Percentiles rank a stretch among this genome's conserved stretches.
These are phyloP conservation scores for Colletotrichum lini DNA, from an alignment of 2,329 filamentous ascomycete species.

Conservation along the genomic window DNA sequence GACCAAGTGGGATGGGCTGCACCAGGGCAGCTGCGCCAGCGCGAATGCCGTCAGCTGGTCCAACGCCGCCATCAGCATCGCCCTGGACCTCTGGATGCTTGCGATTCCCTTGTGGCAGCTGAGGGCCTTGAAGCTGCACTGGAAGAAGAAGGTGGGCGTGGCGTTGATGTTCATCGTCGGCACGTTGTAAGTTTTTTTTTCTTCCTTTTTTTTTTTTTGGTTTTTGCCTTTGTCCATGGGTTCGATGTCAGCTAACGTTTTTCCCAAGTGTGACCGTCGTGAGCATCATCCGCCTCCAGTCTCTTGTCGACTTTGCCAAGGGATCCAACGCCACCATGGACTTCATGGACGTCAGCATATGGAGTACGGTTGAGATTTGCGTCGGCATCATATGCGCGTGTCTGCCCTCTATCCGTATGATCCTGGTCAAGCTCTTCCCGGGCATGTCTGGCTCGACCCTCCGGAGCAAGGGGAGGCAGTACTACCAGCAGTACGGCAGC, in stretches of 20 bases:
- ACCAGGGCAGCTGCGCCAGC: conserved; percentile 60
- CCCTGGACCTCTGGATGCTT: conserved; percentile 63
- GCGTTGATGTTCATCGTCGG: conserved; percentile 62
- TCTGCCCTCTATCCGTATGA: conserved; percentile 50
- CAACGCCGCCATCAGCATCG: conserved; percentile 63
- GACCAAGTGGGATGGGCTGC: conserved; percentile 64
- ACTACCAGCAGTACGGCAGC: conserved; percentile 41
- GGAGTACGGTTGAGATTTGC: conserved; percentile 55
- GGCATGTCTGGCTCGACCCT: conserved; percentile 37
- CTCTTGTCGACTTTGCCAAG: conserved; percentile 46
- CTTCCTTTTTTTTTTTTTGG: neutral
- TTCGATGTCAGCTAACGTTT: conserved; percentile 7
- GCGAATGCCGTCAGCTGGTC: conserved; percentile 62
- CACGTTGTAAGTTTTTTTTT: conserved; percentile 49
- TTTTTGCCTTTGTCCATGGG: neutral
- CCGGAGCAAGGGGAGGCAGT: conserved; percentile 37
- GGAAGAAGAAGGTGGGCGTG: conserved; percentile 61
- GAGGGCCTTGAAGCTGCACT: conserved; percentile 54
- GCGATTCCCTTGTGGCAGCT: conserved; percentile 61
- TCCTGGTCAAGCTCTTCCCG: conserved; percentile 52
- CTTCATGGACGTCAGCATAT: conserved; percentile 47
- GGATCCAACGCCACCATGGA: conserved; percentile 46
- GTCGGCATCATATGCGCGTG: conserved; percentile 55
- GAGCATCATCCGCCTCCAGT: conserved; percentile 48
- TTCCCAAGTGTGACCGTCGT: conserved; percentile 47